phyloP scores from a whole-genome alignment of 148 eudicot species.

The Fagopyrum tataricum region DNA sequence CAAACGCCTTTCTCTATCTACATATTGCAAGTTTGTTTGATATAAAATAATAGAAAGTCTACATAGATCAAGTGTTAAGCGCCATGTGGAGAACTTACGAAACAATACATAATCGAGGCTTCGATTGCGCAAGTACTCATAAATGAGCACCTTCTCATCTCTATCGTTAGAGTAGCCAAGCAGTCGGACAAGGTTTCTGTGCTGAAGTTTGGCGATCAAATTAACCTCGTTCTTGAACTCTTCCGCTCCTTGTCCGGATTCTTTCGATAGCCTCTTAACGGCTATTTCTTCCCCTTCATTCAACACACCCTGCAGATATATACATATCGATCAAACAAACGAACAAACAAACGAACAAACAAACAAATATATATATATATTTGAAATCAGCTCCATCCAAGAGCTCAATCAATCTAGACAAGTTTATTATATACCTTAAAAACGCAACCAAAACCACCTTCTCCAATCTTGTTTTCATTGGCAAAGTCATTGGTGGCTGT shows the following conservation, averaged over 20 bases:
- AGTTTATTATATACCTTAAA: background rate
- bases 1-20: background rate
- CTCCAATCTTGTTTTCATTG: conserved; percentile 4
- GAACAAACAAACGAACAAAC: too few species aligned
- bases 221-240: conserved; percentile 16
- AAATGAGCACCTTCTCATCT: conserved; percentile 8
- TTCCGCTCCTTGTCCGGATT: conserved; percentile 1
- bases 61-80: too few species aligned
- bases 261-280: conserved; percentile 14
- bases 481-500: background rate
- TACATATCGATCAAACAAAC: too few species aligned
- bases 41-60: too few species aligned
- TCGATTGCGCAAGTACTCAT: conserved; percentile 11
- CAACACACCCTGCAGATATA: conserved; percentile 2
- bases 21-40: too few species aligned
- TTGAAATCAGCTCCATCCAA: too few species aligned
- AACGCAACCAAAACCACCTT: conserved; percentile 9
- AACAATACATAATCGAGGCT: conserved; percentile 6
- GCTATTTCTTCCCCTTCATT: background rate
- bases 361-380: too few species aligned
- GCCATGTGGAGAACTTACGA: conserved; percentile 2
- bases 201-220: conserved; percentile 15
- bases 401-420: too few species aligned
- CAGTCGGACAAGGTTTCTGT: conserved; percentile 13
- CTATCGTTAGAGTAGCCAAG: conserved; percentile 7